Conservation (phyloP, 805 yeast genomes). For the Candida loeiensis region DNA sequence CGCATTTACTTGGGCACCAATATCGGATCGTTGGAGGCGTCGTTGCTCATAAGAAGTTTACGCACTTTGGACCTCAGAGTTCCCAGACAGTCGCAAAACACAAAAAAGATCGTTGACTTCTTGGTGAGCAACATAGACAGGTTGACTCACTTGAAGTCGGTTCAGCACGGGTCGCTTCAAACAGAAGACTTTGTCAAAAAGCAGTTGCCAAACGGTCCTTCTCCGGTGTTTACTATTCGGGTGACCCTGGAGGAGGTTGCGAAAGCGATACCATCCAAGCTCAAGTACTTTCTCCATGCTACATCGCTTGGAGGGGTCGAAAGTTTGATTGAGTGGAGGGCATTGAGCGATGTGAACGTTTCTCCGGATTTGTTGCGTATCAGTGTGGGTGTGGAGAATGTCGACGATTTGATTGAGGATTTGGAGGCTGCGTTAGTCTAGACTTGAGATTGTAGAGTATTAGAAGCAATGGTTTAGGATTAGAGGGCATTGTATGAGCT, state of each 20-base stretch:
- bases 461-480: no score
- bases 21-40: constrained; percentile 73
- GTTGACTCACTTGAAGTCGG: constrained; percentile 46
- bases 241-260: constrained; percentile 54
- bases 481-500: no score
- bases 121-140: constrained; percentile 47
- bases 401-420: constrained; percentile 74
- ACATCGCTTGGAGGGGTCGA: constrained; percentile 93
- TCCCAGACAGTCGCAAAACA: constrained; percentile 59
- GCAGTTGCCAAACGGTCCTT: constrained; percentile 55
- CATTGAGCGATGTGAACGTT: constrained; percentile 57
- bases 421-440: constrained; percentile 5
- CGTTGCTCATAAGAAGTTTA: constrained; percentile 69
- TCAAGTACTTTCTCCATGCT: constrained; percentile 80
- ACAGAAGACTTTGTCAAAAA: constrained; percentile 59
- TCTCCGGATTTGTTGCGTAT: constrained; percentile 61
- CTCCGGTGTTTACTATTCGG: constrained; percentile 74
- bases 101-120: constrained; percentile 56
- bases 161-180: constrained; percentile 78
- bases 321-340: constrained; percentile 88
- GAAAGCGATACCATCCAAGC: constrained; percentile 55
- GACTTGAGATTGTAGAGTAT: no score
- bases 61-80: constrained; percentile 78
- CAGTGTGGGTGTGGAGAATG: constrained; percentile 77
- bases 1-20: constrained; percentile 75